These are phyloP conservation scores for Lipomyces mesembrius DNA, from an alignment of 805 yeast genomes.

Conservation along the genomic window DNA sequence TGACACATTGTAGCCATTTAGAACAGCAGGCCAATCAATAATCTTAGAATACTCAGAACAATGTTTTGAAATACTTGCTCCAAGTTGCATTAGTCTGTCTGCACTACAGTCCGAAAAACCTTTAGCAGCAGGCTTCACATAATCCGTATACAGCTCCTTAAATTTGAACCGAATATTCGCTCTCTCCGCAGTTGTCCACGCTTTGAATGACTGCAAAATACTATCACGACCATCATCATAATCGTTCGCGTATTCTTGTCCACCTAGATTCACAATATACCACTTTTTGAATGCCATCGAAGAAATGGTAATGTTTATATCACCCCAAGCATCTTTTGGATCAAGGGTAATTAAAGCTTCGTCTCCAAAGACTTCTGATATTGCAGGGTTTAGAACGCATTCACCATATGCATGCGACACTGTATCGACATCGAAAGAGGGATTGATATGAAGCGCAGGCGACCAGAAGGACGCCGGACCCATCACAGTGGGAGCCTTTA, in stretches of 20 bases:
- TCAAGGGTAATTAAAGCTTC: slow-evolving; percentile 11
- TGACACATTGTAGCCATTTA: not conserved
- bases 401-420: slow-evolving; percentile 7
- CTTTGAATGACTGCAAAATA: not conserved
- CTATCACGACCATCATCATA: not conserved
- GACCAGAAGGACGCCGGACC: not conserved
- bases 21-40: not conserved
- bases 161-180: not conserved
- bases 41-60: not conserved
- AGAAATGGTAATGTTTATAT: slow-evolving; percentile 20
- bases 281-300: slow-evolving; percentile 12
- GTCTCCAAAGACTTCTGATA: slow-evolving; percentile 7
- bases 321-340: slow-evolving; percentile 26
- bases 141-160: not conserved
- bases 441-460: not conserved
- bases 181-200: not conserved
- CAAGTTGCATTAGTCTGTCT: not conserved
- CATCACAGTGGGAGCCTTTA: slow-evolving; percentile 8
- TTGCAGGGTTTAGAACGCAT: not conserved
- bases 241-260: not conserved
- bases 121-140: not conserved
- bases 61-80: not conserved
- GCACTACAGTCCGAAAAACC: not conserved
- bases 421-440: slow-evolving; percentile 10
- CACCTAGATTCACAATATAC: slow-evolving; percentile 12